Conservation (phyloP, 2,329 filamentous ascomycete species). For the Cladosporium sphaerospermum region DNA sequence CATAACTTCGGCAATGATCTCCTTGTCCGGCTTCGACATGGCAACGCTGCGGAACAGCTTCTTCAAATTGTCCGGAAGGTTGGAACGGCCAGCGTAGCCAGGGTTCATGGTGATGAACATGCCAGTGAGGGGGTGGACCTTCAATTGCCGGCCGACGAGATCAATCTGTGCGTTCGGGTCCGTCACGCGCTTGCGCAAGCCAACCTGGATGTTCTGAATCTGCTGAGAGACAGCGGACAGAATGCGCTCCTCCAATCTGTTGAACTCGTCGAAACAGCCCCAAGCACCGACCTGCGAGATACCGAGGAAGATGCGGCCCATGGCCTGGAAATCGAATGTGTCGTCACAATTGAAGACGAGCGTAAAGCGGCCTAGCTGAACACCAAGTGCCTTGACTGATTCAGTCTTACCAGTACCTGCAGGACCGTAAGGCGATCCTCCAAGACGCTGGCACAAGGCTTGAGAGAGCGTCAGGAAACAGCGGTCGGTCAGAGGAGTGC, state of each 20-base stretch:
- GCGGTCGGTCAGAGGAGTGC: slow-evolving; percentile 92
- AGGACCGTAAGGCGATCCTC: slow-evolving; percentile 94
- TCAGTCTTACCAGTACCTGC: slow-evolving; percentile 98
- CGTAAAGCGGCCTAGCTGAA: slow-evolving; percentile 94
- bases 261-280: slow-evolving; percentile 99
- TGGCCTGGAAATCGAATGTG: slow-evolving; percentile 98
- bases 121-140: slow-evolving; percentile 86
- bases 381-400: slow-evolving; percentile 93
- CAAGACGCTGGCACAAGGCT: slow-evolving; percentile 86
- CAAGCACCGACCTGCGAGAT: slow-evolving; percentile 98
- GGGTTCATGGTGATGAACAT: slow-evolving; percentile 99
- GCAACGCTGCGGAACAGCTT: slow-evolving; percentile 98
- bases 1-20: slow-evolving; percentile 99
- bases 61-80: slow-evolving; percentile 97
- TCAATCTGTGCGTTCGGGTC: slow-evolving; percentile 88
- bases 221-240: slow-evolving; percentile 97
- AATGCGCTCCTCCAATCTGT: slow-evolving; percentile 95
- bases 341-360: slow-evolving; percentile 99
- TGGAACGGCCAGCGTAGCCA: slow-evolving; percentile 95
- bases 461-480: slow-evolving; percentile 98
- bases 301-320: slow-evolving; percentile 98
- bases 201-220: slow-evolving; percentile 98
- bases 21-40: slow-evolving; percentile 99
- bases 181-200: slow-evolving; percentile 75
- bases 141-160: slow-evolving; percentile 81